Evolutionary conservation across 805 yeast genomes (phyloP).

Genomic region (Ogataea saltuana): DNA sequence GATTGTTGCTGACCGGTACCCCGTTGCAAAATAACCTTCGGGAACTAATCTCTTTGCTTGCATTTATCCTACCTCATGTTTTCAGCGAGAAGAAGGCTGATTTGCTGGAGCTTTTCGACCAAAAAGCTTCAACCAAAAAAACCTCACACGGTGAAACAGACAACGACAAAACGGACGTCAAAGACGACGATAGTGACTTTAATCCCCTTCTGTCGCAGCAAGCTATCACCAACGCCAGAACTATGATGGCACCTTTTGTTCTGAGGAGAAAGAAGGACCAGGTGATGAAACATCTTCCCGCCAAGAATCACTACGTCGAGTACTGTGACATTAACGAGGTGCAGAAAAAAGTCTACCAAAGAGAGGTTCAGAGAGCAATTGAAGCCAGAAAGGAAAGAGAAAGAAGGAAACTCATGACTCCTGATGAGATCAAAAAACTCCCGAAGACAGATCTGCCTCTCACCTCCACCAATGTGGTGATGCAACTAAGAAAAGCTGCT

Average conservation of each 20-base stretch:
- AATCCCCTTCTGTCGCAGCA: constrained; percentile 87
- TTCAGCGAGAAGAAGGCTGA: constrained; percentile 84
- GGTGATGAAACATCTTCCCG: constrained; percentile 86
- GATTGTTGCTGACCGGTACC: constrained; percentile 91
- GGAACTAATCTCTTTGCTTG: constrained; percentile 85
- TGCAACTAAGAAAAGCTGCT: constrained; percentile 90
- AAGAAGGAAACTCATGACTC: constrained; percentile 39
- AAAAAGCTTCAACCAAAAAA: constrained; percentile 70
- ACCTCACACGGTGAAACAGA: constrained; percentile 30
- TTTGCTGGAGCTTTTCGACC: constrained; percentile 79
- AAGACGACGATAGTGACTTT: constrained; percentile 46
- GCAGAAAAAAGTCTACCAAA: constrained; percentile 62
- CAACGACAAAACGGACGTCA: constrained; percentile 27
- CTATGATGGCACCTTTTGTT: constrained; percentile 98
- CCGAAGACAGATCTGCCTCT: constrained; percentile 26
- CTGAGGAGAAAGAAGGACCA: constrained; percentile 89
- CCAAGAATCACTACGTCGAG: constrained; percentile 63
- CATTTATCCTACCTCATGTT: constrained; percentile 83
- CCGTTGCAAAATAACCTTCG: constrained; percentile 92
- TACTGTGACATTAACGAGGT: constrained; percentile 61
- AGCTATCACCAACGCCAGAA: constrained; percentile 89
- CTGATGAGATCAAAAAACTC: constrained; percentile 37
- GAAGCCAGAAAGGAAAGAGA: constrained; percentile 44
- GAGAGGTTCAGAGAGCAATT: constrained; percentile 50
- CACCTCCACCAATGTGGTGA: constrained; percentile 68